Evolutionary conservation across 441 rosid species (phyloP), one percentile per base, ranked within the genome.

Genomic region (Croton laevigatus): DNA sequence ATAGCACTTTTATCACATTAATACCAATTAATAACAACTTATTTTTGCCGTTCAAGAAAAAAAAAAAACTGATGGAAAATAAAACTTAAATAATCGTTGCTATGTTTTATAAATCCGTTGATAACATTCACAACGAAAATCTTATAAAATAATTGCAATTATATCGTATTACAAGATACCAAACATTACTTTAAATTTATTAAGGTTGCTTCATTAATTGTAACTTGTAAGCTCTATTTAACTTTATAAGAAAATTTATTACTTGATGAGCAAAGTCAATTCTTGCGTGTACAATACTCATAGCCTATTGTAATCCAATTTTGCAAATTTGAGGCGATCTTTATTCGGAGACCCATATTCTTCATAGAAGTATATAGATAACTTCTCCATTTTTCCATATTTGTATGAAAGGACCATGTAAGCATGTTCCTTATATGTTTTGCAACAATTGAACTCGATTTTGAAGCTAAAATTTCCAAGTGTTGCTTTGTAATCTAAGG

Each of bases 251-350:
- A 27, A 27, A 27, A 27, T 40, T 40, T 6, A 40, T 48, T 14
- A 48, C 55, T 22, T 52, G 2, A 22, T 17, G 5, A 52, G 55
- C 3, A 8, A 52, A 7, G 10, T 22, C 3, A 52, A 10, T 22
- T 52, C 55, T 52, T 52, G 8, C 19, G 8, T 52, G 20, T 52
- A 55, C 46, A 67, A 4, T 11, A 58, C 3, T 34, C 61, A 72
- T 5, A 73, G 16, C 10, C 70, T 13, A 67, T 68, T 73, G 53
- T 51, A 73, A 12, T 68, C 60, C 22, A 73, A 12, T 57, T 67
- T 73, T 5, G 72, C 76, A 34, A 73, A 67, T 22, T 23, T 19
- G 60, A 73, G 67, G 2, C 67, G 34, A 22, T 34, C 42, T 49
- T 51, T 72, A 6, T 67, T 27, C 0, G n/a, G 53, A 17, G 51